Conservation (phyloP, 1,139 yeast genomes). For the Lipomyces yarrowii region DNA sequence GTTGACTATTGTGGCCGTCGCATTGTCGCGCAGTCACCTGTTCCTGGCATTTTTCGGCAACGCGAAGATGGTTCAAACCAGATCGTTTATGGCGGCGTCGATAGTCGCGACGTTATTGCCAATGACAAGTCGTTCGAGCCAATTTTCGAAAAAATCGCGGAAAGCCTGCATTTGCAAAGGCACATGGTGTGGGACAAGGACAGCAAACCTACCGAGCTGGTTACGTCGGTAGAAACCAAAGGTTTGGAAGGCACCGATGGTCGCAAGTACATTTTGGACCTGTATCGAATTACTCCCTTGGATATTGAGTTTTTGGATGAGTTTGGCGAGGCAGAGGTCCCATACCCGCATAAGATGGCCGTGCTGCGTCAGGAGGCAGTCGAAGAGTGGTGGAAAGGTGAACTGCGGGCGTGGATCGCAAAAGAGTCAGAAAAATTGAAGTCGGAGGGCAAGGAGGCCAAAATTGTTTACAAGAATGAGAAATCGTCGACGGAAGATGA, state of each 20-base stretch:
- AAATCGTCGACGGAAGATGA: constrained; percentile 1
- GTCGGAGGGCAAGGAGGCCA: constrained; percentile 32
- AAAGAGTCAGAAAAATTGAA: constrained; percentile 31
- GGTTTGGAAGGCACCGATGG: constrained; percentile 87
- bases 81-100: constrained; percentile 74
- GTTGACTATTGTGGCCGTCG: constrained; percentile 91
- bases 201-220: constrained; percentile 50
- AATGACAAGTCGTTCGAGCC: constrained; percentile 56
- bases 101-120: constrained; percentile 56
- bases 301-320: constrained; percentile 75
- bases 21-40: constrained; percentile 90
- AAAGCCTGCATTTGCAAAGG: constrained; percentile 74
- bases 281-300: constrained; percentile 80
- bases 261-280: constrained; percentile 79
- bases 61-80: constrained; percentile 49
- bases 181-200: constrained; percentile 58
- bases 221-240: constrained; percentile 76
- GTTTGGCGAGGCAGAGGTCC: constrained; percentile 45
- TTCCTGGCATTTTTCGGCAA: constrained; percentile 86
- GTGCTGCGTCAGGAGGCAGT: constrained; percentile 85
- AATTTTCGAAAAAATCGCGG: constrained; percentile 64
- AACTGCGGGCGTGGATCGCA: constrained; percentile 56
- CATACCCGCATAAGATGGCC: constrained; percentile 82
- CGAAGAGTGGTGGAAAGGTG: constrained; percentile 83
- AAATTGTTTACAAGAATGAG: constrained; percentile 20